Evolutionary conservation across 2,329 filamentous ascomycete species (phyloP).

Genomic region (Arthroderma uncinatum): DNA sequence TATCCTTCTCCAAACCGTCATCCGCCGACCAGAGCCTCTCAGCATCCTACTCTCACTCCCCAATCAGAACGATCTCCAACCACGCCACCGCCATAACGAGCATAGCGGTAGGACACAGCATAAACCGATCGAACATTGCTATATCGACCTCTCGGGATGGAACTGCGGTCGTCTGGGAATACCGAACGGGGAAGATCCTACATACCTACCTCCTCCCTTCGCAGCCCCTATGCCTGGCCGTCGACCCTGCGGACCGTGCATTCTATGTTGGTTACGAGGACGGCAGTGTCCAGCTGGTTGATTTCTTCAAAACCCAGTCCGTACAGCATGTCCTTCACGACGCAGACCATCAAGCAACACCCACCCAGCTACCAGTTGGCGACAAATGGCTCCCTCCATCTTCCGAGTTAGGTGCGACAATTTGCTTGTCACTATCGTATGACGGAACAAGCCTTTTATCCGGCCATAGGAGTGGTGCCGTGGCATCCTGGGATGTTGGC

Average conservation of each 20-base stretch:
- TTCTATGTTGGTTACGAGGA: slow-evolving; percentile 73
- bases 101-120: slow-evolving; percentile 53
- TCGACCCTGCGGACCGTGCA: slow-evolving; percentile 76
- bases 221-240: slow-evolving; percentile 57
- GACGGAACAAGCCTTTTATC: slow-evolving; percentile 72
- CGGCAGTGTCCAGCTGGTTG: slow-evolving; percentile 66
- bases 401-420: slow-evolving; percentile 53
- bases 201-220: slow-evolving; percentile 71
- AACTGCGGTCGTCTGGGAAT: slow-evolving; percentile 88
- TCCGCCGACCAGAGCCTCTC: slow-evolving; percentile 32
- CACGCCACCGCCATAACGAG: slow-evolving; percentile 44
- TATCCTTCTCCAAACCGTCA: slow-evolving; percentile 47
- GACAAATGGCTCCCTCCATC: slow-evolving; percentile 43
- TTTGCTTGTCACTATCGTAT: slow-evolving; percentile 63
- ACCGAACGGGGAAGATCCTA: slow-evolving; percentile 62
- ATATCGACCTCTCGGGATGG: slow-evolving; percentile 77
- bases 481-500: slow-evolving; percentile 69
- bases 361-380: slow-evolving; percentile 30
- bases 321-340: slow-evolving; percentile 29
- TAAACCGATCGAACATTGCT: slow-evolving; percentile 65
- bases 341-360: slow-evolving; percentile 29
- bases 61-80: slow-evolving; percentile 64
- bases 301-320: slow-evolving; percentile 52
- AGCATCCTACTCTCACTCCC: slow-evolving; percentile 43
- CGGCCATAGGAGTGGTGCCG: slow-evolving; percentile 67